Percentiles rank a stretch among this genome's conserved stretches.
phyloP scores from a whole-genome alignment of 208 protist species.

The Leishmania aethiopica region DNA sequence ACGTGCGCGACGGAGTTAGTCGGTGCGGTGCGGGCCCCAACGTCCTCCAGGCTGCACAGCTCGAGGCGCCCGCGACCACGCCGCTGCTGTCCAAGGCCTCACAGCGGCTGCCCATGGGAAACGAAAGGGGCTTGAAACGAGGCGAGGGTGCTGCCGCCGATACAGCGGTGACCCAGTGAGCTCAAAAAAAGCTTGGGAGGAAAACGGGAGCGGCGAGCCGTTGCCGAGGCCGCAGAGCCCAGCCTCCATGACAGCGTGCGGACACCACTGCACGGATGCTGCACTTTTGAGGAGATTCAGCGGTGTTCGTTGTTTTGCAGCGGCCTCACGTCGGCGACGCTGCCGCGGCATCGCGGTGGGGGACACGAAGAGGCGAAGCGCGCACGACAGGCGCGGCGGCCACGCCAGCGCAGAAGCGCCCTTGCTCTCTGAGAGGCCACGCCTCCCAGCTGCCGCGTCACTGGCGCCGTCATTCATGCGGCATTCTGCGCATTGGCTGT shows the following conservation, averaged over 20 bases:
- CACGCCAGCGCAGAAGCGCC: neutral
- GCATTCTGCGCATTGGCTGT: neutral
- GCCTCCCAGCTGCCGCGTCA: neutral
- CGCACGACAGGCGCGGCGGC: slow-evolving; percentile 5
- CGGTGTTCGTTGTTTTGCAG: neutral
- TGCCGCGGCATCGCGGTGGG: slow-evolving; percentile 15
- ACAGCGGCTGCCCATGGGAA: neutral
- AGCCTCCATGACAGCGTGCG: too few relatives aligned
- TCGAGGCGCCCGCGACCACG: too few relatives aligned
- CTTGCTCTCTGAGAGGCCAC: neutral
- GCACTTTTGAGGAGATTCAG: too few relatives aligned
- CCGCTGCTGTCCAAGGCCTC: neutral
- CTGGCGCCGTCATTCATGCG: neutral
- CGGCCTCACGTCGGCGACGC: neutral
- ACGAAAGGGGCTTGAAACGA: too few relatives aligned
- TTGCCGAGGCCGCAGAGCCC: too few relatives aligned
- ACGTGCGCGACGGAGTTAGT: too few relatives aligned
- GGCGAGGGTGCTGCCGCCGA: too few relatives aligned
- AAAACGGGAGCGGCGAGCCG: too few relatives aligned
- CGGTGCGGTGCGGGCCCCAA: neutral
- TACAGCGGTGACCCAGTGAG: too few relatives aligned
- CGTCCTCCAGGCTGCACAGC: neutral
- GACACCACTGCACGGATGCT: too few relatives aligned
- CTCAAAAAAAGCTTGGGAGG: neutral
- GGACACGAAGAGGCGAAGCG: slow-evolving; percentile 8